Conservation (phyloP, 306 rosid species). For the Cucurbita argyrosperma region DNA sequence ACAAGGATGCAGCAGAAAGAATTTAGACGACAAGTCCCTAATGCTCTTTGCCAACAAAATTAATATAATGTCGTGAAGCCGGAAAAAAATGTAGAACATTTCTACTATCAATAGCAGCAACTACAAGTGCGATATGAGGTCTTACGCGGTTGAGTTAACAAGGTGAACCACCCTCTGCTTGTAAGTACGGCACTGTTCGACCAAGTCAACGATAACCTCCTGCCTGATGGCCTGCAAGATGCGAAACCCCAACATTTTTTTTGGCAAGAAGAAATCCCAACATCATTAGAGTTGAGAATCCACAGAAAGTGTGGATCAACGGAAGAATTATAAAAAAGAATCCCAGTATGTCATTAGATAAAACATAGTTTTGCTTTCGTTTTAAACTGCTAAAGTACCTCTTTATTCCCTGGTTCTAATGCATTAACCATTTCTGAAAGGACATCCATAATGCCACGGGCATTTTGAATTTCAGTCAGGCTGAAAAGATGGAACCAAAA, state of each 20-base stretch:
- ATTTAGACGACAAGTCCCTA: too few relatives aligned
- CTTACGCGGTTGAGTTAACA: conserved; percentile 93
- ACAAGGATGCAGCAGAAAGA: neutral
- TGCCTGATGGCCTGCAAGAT: conserved; percentile 67
- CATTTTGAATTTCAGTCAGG: conserved; percentile 89
- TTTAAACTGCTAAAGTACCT: conserved; percentile 31
- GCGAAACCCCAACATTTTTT: neutral
- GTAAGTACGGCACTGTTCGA: conserved; percentile 76
- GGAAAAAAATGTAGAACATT: neutral
- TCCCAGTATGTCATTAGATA: neutral
- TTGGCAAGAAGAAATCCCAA: neutral
- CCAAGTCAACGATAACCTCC: conserved; percentile 93
- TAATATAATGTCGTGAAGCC: neutral
- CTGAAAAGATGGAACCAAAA: conserved; percentile 26
- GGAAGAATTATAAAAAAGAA: neutral
- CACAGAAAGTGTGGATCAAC: neutral
- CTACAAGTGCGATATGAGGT: conserved; percentile 7
- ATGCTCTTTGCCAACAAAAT: neutral
- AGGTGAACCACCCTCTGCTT: conserved; percentile 97
- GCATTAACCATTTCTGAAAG: conserved; percentile 90
- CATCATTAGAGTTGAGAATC: neutral
- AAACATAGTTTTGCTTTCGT: neutral
- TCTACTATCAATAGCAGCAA: neutral
- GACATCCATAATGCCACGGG: conserved; percentile 91
- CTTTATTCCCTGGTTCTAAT: conserved; percentile 67